A percentile compares a stretch with the other conserved stretches of the same genome.
phyloP scores from a whole-genome alignment of 2,329 filamentous ascomycete species.

The Colletotrichum lindemuthianum region DNA sequence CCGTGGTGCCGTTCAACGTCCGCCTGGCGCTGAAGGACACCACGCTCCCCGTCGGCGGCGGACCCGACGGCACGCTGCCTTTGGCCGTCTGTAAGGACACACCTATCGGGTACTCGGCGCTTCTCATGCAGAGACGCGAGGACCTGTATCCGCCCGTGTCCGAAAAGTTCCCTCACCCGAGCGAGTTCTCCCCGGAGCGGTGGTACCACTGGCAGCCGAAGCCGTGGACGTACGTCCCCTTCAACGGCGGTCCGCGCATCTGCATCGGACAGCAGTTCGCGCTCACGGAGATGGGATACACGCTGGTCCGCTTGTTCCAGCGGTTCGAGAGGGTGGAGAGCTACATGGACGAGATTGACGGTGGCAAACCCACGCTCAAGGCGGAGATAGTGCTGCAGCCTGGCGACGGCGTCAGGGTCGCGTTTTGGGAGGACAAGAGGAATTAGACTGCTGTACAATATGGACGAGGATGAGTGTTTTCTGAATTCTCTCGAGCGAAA shows the following conservation, averaged over 20 bases:
- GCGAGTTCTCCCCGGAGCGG: constrained; percentile 71
- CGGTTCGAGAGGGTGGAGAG: constrained; percentile 72
- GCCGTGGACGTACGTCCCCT: constrained; percentile 78
- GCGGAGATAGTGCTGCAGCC: constrained; percentile 70
- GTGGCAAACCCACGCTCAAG: constrained; percentile 63
- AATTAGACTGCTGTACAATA: background rate
- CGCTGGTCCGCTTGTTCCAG: constrained; percentile 78
- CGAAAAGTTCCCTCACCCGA: constrained; percentile 56
- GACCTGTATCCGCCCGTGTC: constrained; percentile 68
- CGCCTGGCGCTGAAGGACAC: constrained; percentile 78
- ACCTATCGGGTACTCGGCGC: constrained; percentile 71
- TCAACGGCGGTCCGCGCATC: constrained; percentile 79
- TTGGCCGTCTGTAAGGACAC: constrained; percentile 74
- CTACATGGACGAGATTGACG: constrained; percentile 65
- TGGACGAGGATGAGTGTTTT: background rate
- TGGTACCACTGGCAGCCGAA: constrained; percentile 72
- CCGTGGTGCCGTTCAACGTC: constrained; percentile 82
- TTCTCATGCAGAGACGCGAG: constrained; percentile 77
- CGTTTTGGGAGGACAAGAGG: constrained; percentile 59
- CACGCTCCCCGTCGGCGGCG: constrained; percentile 77
- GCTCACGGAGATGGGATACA: constrained; percentile 79
- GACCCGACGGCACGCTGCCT: constrained; percentile 68
- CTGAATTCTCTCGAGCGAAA: background rate
- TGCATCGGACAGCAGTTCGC: constrained; percentile 87
- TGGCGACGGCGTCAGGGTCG: constrained; percentile 66